Evolutionary conservation across 2,329 filamentous ascomycete genomes (phyloP).

Genomic region (Cordyceps tenuipes): DNA sequence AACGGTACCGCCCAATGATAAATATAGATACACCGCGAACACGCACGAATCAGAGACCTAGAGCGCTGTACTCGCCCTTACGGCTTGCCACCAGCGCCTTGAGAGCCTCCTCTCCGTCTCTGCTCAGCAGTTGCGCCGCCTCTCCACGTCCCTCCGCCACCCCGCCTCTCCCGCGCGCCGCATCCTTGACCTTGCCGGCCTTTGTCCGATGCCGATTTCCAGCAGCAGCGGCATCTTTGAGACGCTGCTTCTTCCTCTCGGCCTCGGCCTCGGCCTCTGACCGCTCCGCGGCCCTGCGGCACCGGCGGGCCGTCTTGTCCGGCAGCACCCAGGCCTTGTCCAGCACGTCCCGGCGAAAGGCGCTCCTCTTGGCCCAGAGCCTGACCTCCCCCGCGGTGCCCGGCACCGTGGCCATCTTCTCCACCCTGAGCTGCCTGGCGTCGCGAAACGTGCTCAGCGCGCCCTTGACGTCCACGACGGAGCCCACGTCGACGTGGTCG

Average conservation of each 20-base stretch:
- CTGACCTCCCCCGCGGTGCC: slow-evolving; percentile 49
- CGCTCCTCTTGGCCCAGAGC: slow-evolving; percentile 48
- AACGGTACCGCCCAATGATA: background rate
- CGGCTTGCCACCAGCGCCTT: slow-evolving; percentile 10
- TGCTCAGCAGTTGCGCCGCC: background rate
- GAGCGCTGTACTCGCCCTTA: slow-evolving; percentile 26
- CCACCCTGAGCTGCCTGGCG: slow-evolving; percentile 43
- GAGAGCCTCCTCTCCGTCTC: slow-evolving; percentile 10
- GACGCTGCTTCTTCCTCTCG: slow-evolving; percentile 20
- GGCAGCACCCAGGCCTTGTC: slow-evolving; percentile 46
- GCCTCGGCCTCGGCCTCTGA: slow-evolving; percentile 20
- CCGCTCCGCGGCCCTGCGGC: slow-evolving; percentile 38
- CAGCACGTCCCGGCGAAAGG: slow-evolving; percentile 44
- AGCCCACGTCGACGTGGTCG: slow-evolving; percentile 39
- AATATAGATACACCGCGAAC: background rate
- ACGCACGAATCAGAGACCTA: slow-evolving; percentile 23
- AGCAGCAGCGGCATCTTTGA: slow-evolving; percentile 12
- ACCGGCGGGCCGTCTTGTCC: slow-evolving; percentile 39
- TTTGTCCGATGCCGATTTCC: background rate
- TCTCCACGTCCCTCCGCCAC: background rate
- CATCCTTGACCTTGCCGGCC: background rate
- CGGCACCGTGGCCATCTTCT: slow-evolving; percentile 38
- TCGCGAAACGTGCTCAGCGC: slow-evolving; percentile 38
- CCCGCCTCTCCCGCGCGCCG: background rate
- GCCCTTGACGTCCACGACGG: slow-evolving; percentile 50